Conservation (phyloP, 2,329 filamentous ascomycete species). For the Penicillium sumatraense region DNA sequence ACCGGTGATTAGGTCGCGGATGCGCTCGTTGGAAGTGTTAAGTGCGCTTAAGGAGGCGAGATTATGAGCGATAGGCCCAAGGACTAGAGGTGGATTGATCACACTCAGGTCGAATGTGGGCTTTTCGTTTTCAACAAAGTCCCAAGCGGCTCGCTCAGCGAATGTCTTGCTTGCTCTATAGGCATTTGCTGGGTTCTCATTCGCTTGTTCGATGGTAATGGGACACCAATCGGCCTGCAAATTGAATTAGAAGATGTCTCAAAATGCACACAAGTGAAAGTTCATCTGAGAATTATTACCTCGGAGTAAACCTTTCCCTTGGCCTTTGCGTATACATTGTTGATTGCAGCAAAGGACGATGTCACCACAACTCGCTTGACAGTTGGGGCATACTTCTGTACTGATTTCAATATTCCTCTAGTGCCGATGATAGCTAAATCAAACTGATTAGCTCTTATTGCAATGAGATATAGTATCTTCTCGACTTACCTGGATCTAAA, state of each 20-base stretch:
- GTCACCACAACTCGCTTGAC: slow-evolving; percentile 73
- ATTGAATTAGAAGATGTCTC: not conserved
- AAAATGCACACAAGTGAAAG: not conserved
- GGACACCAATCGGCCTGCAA: slow-evolving; percentile 41
- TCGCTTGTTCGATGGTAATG: slow-evolving; percentile 38
- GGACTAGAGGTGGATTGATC: slow-evolving; percentile 63
- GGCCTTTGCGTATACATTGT: slow-evolving; percentile 46
- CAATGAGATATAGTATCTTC: not conserved
- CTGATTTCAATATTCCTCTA: slow-evolving; percentile 60
- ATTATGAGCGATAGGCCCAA: slow-evolving; percentile 65
- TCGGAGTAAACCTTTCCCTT: slow-evolving; percentile 24
- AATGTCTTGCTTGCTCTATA: slow-evolving; percentile 56
- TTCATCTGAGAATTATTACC: slow-evolving; percentile 6
- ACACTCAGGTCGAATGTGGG: slow-evolving; percentile 61
- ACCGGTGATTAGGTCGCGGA: slow-evolving; percentile 65
- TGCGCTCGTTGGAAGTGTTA: slow-evolving; percentile 72
- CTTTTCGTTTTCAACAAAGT: slow-evolving; percentile 57
- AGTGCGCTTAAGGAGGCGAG: slow-evolving; percentile 62
- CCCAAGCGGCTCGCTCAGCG: slow-evolving; percentile 64
- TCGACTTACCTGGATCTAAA: slow-evolving; percentile 18
- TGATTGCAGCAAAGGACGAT: slow-evolving; percentile 66
- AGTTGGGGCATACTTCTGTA: slow-evolving; percentile 60
- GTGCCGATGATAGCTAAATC: slow-evolving; percentile 62
- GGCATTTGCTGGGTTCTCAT: slow-evolving; percentile 28
- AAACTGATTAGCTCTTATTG: not conserved